These are phyloP conservation scores for Trichoderma oligosporum DNA, from an alignment of 2,329 filamentous ascomycete genomes.

Conservation along the genomic window DNA sequence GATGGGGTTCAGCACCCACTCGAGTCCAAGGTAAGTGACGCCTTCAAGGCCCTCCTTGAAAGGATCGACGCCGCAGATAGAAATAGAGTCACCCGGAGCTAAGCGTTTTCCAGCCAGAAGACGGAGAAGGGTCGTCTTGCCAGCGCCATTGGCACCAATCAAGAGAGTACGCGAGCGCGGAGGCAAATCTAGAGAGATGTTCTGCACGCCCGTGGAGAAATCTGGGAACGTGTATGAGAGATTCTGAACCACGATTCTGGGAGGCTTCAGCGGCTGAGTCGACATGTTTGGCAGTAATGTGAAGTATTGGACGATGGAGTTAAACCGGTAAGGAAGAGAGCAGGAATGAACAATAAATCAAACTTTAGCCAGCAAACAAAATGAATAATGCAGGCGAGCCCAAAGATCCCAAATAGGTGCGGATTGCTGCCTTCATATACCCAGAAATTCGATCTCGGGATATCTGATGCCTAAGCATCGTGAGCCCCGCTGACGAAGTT, in stretches of 20 bases:
- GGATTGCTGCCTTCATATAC: background rate
- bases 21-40: constrained; percentile 92
- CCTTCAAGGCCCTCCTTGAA: constrained; percentile 88
- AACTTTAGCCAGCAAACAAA: no score
- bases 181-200: constrained; percentile 74
- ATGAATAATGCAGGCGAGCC: no score
- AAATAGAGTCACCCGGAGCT: constrained; percentile 70
- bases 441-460: background rate
- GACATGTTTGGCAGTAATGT: constrained; percentile 1
- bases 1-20: constrained; percentile 97
- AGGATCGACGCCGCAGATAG: constrained; percentile 79
- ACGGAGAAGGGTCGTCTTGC: constrained; percentile 93
- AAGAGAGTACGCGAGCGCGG: constrained; percentile 81
- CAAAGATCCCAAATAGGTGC: background rate
- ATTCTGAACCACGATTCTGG: constrained; percentile 67
- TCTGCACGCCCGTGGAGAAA: constrained; percentile 70
- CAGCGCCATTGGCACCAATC: constrained; percentile 94
- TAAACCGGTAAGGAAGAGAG: background rate
- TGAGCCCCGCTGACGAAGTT: constrained; percentile 5
- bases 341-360: background rate
- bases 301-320: background rate
- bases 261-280: constrained; percentile 27
- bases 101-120: constrained; percentile 94
- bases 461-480: background rate
- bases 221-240: constrained; percentile 89